A percentile compares a stretch with the other conserved stretches of the same genome.
Conservation (phyloP, 2,329 filamentous ascomycete genomes). For the Colletotrichum lupini region DNA sequence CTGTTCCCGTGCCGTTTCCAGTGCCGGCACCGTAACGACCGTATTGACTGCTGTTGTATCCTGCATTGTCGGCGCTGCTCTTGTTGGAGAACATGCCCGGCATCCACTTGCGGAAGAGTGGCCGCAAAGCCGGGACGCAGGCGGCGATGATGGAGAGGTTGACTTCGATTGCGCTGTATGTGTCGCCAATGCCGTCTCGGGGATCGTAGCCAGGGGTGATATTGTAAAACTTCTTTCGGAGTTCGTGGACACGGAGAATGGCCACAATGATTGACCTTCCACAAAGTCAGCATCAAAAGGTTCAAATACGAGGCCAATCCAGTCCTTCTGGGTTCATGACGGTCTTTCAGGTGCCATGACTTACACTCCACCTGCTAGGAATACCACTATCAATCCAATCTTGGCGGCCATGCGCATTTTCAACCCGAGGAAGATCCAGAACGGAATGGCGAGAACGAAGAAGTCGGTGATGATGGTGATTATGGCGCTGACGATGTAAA, state of each 20-base stretch:
- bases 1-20: constrained; percentile 32
- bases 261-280: constrained; percentile 5
- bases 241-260: constrained; percentile 13
- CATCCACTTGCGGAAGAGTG: constrained; percentile 44
- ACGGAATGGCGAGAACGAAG: constrained; percentile 44
- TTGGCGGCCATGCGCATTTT: constrained; percentile 51
- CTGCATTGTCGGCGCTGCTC: neutral
- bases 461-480: constrained; percentile 30
- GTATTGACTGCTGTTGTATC: constrained; percentile 33
- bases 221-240: constrained; percentile 17
- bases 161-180: constrained; percentile 46
- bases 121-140: constrained; percentile 48
- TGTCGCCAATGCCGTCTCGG: constrained; percentile 39
- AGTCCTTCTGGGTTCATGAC: neutral
- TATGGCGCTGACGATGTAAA: constrained; percentile 11
- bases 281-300: constrained; percentile 13
- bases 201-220: constrained; percentile 4
- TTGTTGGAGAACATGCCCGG: constrained; percentile 18
- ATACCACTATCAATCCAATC: constrained; percentile 51
- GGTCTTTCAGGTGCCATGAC: constrained; percentile 25
- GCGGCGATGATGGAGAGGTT: constrained; percentile 52
- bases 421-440: constrained; percentile 53
- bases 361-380: constrained; percentile 51
- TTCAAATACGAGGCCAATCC: too few relatives aligned
- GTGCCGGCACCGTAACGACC: constrained; percentile 41